phyloP scores from a whole-genome alignment of 2,329 filamentous ascomycete species.

The Falciphora oryzae region DNA sequence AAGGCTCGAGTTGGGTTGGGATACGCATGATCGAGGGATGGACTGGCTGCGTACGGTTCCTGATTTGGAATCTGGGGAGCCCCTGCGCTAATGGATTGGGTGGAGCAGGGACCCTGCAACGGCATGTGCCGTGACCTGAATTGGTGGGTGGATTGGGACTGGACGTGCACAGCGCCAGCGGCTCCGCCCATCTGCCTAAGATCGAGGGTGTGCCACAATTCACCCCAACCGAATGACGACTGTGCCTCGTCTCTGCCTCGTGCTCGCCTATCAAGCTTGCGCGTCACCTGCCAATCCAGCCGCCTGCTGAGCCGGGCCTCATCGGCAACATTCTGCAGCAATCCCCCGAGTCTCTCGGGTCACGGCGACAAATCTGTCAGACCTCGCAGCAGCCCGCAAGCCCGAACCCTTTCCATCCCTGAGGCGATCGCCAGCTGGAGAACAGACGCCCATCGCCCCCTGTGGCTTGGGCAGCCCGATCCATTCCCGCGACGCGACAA shows the following conservation, averaged over 20 bases:
- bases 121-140: background rate
- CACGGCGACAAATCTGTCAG: too few relatives aligned
- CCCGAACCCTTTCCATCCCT: background rate
- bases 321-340: background rate
- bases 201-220: background rate
- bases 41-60: background rate
- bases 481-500: background rate
- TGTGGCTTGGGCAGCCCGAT: background rate
- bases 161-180: background rate
- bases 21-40: background rate
- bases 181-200: background rate
- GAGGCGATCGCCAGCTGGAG: background rate
- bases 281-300: background rate
- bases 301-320: too few relatives aligned
- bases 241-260: background rate
- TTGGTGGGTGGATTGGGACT: background rate
- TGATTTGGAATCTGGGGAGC: background rate
- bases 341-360: background rate
- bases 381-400: background rate
- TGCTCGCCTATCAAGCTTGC: background rate
- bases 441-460: background rate
- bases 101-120: background rate
- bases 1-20: background rate
- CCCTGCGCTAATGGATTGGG: background rate
- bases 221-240: background rate